A percentile compares a stretch with the other conserved stretches of the same genome.
These are phyloP conservation scores for Cordyceps javanica DNA, from an alignment of 2,329 filamentous ascomycete genomes.

Conservation along the genomic window DNA sequence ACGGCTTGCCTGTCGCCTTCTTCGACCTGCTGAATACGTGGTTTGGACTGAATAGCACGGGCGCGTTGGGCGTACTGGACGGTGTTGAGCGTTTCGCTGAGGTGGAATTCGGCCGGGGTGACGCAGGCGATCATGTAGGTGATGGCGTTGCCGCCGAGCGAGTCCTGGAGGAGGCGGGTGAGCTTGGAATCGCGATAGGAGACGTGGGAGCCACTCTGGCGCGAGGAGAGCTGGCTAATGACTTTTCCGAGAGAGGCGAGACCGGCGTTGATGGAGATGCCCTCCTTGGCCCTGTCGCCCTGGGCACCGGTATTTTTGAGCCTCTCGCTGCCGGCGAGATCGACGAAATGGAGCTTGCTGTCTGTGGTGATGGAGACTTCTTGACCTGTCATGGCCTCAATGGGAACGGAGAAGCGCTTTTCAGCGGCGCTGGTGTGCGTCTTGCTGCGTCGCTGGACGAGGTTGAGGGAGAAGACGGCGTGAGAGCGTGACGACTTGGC, in stretches of 20 bases:
- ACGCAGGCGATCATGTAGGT: slow-evolving; percentile 99
- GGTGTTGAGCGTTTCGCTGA: slow-evolving; percentile 96
- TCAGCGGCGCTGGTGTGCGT: slow-evolving; percentile 52
- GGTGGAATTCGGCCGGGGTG: slow-evolving; percentile 91
- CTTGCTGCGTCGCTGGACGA: slow-evolving; percentile 75
- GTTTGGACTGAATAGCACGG: slow-evolving; percentile 94
- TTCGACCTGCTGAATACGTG: slow-evolving; percentile 88
- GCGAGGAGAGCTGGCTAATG: slow-evolving; percentile 93
- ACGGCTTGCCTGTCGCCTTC: slow-evolving; percentile 90
- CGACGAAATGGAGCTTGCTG: slow-evolving; percentile 98
- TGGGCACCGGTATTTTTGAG: slow-evolving; percentile 96
- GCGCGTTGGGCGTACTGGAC: slow-evolving; percentile 96
- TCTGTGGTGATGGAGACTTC: slow-evolving; percentile 76
- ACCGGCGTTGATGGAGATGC: slow-evolving; percentile 96
- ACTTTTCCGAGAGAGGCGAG: slow-evolving; percentile 94
- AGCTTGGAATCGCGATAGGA: slow-evolving; percentile 98
- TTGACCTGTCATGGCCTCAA: slow-evolving; percentile 66
- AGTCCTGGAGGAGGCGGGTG: slow-evolving; percentile 91
- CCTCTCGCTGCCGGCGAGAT: slow-evolving; percentile 92
- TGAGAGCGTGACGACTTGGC: slow-evolving; percentile 96
- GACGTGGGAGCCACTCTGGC: slow-evolving; percentile 80
- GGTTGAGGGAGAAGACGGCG: slow-evolving; percentile 91
- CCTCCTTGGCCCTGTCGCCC: slow-evolving; percentile 88
- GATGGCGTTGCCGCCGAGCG: slow-evolving; percentile 90
- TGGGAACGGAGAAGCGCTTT: slow-evolving; percentile 79